Percentiles rank a stretch among this genome's conserved stretches.
phyloP scores from a whole-genome alignment of 441 rosid genomes.

The Macaranga tanarius region DNA sequence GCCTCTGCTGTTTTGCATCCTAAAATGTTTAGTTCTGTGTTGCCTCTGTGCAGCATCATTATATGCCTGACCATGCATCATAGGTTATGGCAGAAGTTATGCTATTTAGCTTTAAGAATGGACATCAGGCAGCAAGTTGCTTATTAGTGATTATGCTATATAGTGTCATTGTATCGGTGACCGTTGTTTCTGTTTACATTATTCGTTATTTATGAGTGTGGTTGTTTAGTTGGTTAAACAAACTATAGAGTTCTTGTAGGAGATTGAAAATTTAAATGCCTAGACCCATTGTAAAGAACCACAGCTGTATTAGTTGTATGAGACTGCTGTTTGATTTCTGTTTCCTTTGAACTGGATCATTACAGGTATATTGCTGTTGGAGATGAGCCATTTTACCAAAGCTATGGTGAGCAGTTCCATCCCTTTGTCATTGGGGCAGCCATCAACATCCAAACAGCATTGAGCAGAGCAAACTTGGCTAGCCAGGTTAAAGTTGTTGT shows the following conservation, averaged over 20 bases:
- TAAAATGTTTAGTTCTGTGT: too few relatives aligned
- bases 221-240: background rate
- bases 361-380: conserved; percentile 78
- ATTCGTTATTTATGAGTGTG: too few relatives aligned
- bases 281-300: background rate
- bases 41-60: background rate
- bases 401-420: conserved; percentile 59
- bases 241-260: background rate
- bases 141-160: background rate
- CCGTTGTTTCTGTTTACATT: too few relatives aligned
- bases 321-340: conserved; percentile 7
- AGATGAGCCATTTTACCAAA: conserved; percentile 72
- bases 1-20: background rate
- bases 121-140: background rate
- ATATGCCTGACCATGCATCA: background rate
- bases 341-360: conserved; percentile 18
- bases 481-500: conserved; percentile 74
- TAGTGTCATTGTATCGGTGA: background rate
- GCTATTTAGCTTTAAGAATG: background rate
- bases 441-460: conserved; percentile 67
- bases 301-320: too few relatives aligned
- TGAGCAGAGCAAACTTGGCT: conserved; percentile 59
- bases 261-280: background rate
- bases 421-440: conserved; percentile 74
- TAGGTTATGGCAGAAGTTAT: background rate